Evolutionary conservation across 306 rosid genomes (phyloP), one percentile per base, ranked within the genome.

Genomic region (Cyamopsis tetragonoloba): DNA sequence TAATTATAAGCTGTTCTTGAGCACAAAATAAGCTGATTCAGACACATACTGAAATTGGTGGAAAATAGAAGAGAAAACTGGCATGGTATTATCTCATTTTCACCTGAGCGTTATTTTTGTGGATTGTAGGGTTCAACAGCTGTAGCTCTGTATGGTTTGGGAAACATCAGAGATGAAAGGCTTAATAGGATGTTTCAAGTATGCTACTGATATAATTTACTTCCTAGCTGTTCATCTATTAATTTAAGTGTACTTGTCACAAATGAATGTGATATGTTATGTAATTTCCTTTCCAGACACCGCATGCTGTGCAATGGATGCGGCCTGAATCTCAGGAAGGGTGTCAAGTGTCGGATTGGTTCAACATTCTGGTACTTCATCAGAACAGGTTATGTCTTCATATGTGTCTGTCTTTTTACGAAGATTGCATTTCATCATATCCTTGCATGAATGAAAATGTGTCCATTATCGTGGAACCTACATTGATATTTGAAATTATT

Each of bases 141-240:
- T 51, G 89, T 93, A 66, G 98, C 98, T 68, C 83, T 93, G 24
- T 93, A 89, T 73, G 98, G 98, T 74, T 95, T 93, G 28, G 98
- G 98, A 51, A 93, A 93, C 79, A 93, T 93, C 56, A 84, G 98
- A 79, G 98, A 93, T 83, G 98, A 93, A 77, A 74, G 98, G 80
- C 95, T 93, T 55, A 93, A 90, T 84, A 84, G 98, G 81, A 93
- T 93, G 97, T 89, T 93, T 86, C 98, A 93, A 86, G 98, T 93
- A 86, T 48, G 79, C 67, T 42, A 17, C 46, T 56, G 14, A 60
- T 22, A 41, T 18, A 47, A 30, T 63, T 26, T 62, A 6, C 57
- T 77, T 69, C 80, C 66, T 39, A 27, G 62, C 43, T 26, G 72
- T 46, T 67, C 66, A 10, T 63, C 58, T 37, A 3, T 12, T 7